Conservation (phyloP, 1,284 basidiomycete species). For the Neotropicomus parvogracilis region DNA sequence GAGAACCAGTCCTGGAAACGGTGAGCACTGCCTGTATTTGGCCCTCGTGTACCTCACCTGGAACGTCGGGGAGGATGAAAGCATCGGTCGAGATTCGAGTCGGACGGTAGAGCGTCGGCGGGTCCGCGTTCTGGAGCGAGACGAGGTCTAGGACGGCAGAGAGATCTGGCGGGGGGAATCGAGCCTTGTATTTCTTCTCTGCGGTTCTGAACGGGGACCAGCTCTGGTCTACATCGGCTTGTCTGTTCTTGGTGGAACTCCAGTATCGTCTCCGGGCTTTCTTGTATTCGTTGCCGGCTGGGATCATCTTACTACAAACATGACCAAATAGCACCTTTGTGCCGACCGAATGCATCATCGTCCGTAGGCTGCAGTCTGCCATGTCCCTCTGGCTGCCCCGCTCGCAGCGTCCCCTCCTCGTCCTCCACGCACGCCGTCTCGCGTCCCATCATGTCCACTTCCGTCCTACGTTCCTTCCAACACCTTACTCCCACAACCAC, state of each 20-base stretch:
- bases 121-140: constrained; percentile 14
- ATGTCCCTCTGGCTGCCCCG: constrained; percentile 70
- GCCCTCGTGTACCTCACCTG: constrained; percentile 46
- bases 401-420: constrained; percentile 40
- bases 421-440: constrained; percentile 36
- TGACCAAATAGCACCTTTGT: constrained; percentile 19
- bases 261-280: constrained; percentile 57
- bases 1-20: constrained; percentile 67
- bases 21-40: background rate
- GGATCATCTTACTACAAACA: constrained; percentile 28
- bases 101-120: constrained; percentile 33
- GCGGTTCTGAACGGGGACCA: constrained; percentile 72
- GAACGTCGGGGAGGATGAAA: constrained; percentile 46
- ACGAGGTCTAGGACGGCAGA: constrained; percentile 63
- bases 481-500: constrained; percentile 8
- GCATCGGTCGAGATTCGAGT: constrained; percentile 2
- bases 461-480: constrained; percentile 18
- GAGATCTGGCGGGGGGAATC: constrained; percentile 72
- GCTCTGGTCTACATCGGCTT: constrained; percentile 39
- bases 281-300: constrained; percentile 50
- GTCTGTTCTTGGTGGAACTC: constrained; percentile 58
- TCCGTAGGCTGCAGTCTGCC: background rate
- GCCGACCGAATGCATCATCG: constrained; percentile 12
- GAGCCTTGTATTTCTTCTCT: constrained; percentile 74
- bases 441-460: constrained; percentile 15